Evolutionary conservation across 306 rosid genomes (phyloP).

Genomic region (Cicer arietinum): DNA sequence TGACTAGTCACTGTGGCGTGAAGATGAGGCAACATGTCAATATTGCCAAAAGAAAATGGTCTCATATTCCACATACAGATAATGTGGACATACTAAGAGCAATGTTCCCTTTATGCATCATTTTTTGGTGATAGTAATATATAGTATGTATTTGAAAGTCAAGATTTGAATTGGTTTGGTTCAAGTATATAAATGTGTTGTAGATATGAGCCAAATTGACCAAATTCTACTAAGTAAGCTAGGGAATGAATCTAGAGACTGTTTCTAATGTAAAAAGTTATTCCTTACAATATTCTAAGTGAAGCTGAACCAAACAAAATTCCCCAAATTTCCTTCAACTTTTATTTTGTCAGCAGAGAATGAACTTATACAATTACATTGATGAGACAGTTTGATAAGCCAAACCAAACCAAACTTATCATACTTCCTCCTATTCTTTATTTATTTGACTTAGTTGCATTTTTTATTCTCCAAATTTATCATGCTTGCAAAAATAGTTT

Average conservation of each 20-base stretch:
- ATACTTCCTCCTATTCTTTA: too few relatives aligned
- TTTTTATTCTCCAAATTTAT: too few relatives aligned
- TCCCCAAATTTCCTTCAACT: not conserved
- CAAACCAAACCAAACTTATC: too few relatives aligned
- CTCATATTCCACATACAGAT: constrained; percentile 45
- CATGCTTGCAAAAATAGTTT: too few relatives aligned
- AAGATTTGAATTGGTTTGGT: constrained; percentile 30
- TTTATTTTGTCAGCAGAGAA: not conserved
- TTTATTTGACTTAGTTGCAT: too few relatives aligned
- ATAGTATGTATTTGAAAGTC: constrained; percentile 22
- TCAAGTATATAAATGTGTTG: constrained; percentile 33
- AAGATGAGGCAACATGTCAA: constrained; percentile 36
- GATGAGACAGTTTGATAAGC: too few relatives aligned
- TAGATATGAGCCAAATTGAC: constrained; percentile 33
- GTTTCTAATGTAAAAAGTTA: not conserved
- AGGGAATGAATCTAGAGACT: not conserved
- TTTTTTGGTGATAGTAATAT: constrained; percentile 27
- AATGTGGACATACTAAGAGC: constrained; percentile 27
- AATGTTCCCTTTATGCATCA: not conserved
- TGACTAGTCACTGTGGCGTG: constrained; percentile 24
- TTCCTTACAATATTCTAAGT: not conserved
- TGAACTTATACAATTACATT: too few relatives aligned
- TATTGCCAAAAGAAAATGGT: not conserved
- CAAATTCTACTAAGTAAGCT: constrained; percentile 9
- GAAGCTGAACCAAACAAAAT: not conserved